Percentiles rank a stretch among this genome's conserved stretches.
phyloP scores from a whole-genome alignment of 2,329 filamentous ascomycete species.

The Ceratocystis albifundus region DNA sequence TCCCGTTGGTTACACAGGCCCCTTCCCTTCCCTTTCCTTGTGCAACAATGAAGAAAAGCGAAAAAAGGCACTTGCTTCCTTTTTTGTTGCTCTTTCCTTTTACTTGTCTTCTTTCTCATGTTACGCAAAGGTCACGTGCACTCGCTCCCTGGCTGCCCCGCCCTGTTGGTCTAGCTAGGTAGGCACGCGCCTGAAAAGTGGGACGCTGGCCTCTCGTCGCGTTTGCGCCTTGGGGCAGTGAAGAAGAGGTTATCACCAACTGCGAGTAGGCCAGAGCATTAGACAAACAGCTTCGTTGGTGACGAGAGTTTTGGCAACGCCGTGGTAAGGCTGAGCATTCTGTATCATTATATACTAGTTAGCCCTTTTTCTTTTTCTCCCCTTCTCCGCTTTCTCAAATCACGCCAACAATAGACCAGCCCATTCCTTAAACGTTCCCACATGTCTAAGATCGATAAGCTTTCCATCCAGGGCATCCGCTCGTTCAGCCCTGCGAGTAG shows the following conservation, averaged over 20 bases:
- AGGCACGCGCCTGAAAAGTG: neutral
- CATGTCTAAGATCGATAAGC: conserved; percentile 77
- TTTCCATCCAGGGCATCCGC: conserved; percentile 70
- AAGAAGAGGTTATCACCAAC: no score
- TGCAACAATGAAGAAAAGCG: neutral
- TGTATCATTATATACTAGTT: neutral
- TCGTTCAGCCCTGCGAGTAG: conserved; percentile 68
- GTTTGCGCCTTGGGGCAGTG: neutral
- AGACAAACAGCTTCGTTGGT: no score
- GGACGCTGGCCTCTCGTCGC: neutral
- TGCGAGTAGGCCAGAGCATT: no score
- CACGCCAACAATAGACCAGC: neutral
- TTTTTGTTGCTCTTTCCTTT: neutral
- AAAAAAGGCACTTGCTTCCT: neutral
- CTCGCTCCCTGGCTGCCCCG: neutral
- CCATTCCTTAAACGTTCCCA: neutral
- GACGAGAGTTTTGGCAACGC: no score
- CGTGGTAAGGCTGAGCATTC: neutral
- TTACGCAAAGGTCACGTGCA: conserved; percentile 6
- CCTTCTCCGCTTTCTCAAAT: neutral
- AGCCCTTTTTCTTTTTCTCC: neutral
- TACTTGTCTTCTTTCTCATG: neutral
- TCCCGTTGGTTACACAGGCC: neutral
- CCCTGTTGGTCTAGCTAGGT: neutral
- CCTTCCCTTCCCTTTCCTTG: neutral